A percentile compares a stretch with the other conserved stretches of the same genome.
Conservation (phyloP, 805 yeast genomes). For the Yarrowia sp. region DNA sequence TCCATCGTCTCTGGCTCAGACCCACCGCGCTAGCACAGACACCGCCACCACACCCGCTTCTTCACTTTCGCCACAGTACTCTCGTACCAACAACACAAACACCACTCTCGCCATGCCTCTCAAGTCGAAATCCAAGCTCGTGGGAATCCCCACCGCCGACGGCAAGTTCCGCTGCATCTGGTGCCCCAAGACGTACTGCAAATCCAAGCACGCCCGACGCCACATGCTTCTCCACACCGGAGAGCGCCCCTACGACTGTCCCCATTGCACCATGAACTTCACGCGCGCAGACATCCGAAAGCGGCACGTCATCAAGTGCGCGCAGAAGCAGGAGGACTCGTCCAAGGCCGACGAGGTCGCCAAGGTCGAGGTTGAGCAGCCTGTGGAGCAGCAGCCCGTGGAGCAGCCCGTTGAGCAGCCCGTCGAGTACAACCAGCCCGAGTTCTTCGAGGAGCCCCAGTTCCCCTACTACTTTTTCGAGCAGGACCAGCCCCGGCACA, state of each 20-base stretch:
- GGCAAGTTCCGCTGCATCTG: constrained; percentile 41
- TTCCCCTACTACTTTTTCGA: constrained; percentile 5
- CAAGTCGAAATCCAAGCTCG: constrained; percentile 18
- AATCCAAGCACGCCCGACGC: constrained; percentile 75
- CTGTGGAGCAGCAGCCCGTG: not conserved
- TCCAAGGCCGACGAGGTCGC: not conserved
- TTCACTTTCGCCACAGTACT: too few relatives aligned
- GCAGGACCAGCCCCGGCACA: not conserved
- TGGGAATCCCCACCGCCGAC: constrained; percentile 40
- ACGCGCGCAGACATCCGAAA: constrained; percentile 73
- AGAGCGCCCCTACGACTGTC: constrained; percentile 78
- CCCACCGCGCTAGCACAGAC: not conserved
- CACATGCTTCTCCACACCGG: constrained; percentile 84
- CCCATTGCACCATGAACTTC: constrained; percentile 65
- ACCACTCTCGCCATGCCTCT: not conserved
- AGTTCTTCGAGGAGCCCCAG: constrained; percentile 7
- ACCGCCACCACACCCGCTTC: not conserved
- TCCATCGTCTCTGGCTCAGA: not conserved
- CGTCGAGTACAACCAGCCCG: not conserved
- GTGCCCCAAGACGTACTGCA: constrained; percentile 35
- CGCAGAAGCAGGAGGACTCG: constrained; percentile 16
- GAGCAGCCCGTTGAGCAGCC: not conserved
- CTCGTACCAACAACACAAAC: not conserved
- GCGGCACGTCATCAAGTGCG: constrained; percentile 50
- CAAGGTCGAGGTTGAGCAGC: not conserved